Evolutionary conservation across 2,329 filamentous ascomycete species (phyloP), one percentile per base, ranked within the genome.

Genomic region (Immersiporthe knoxdaviesiana): DNA sequence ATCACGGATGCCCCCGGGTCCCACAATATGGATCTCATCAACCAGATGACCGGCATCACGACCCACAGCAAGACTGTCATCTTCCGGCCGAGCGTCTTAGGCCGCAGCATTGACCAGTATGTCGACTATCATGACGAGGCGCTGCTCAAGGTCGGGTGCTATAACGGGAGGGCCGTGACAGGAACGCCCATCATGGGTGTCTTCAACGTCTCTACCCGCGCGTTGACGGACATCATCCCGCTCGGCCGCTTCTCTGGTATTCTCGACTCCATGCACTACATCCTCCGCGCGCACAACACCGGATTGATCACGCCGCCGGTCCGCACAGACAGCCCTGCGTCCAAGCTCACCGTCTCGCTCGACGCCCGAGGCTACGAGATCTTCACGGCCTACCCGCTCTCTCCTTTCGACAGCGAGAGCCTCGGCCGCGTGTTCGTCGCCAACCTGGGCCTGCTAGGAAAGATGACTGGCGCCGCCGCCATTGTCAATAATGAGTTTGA

Each of bases 1-100:
- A 94, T 99, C 77, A 98, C 95, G 0, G 96, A 99, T 78, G 87
- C 89, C 0, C 95, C 95, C 0, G 94, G 93, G 0, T 81, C 92
- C 70, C 93, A 98, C 78, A 86, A 97, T 75, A 75, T 94, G 39
- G 80, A 85, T 7, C 79, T 99, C 21, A 91, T 99, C 70, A 80
- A 84, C 37, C 90, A 97, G 77, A 94, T 98, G 85, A 94, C 92
- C 0, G 94, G 91, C 0, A 82, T 85, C 14, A 96, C 92, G 0
- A 84, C 89, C 0, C 83, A 87, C 32, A 92, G 90, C 0, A 90
- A 88, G 72, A 96, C 93, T 0, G 87, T 97, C 0, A 92, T 97
- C 27, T 88, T 98, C 68, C 87, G 95, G 1, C 93, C 95, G 0
- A 91, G 90, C 71, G 86, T 88, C 0, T 79, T 93, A 0, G 94